Evolutionary conservation across 2,329 filamentous ascomycete species (phyloP), one percentile per base, ranked within the genome.

Genomic region (Aspergillus tamarii): DNA sequence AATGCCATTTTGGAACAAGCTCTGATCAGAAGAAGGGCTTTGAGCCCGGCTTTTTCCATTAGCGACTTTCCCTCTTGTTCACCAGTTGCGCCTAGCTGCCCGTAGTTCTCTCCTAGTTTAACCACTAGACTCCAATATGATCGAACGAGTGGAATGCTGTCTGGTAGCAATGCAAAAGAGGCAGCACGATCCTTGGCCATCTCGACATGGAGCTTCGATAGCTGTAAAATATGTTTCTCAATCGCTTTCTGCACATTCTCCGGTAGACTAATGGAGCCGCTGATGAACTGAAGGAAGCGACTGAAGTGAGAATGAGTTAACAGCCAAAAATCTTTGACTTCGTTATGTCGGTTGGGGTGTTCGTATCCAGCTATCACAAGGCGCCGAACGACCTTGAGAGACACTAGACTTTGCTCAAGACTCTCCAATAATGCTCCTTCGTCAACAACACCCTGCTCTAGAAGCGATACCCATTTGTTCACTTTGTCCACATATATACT

Each of bases 131-230:
- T 86, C 94, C 95, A 98, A 77, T 98, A 98, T 19, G 91, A 89
- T 68, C 87, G 88, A 2, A 92, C 89, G 28, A 98, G 86, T 19
- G 88, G 84, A 19, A 96, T 81, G 2, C 92, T 93, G 71, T 92
- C 89, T 2, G 93, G 92, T 8, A 99, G 84, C 14, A 92, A 83
- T 0, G 90, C 89, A 77, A 97, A 98, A 60, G 93, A 91, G 4
- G 91, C 89, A 1, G 94, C 89, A 75, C 97, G 93, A 6, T 84
- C 81, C 57, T 88, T 87, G 1, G 92, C 88, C 89, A 98, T 94
- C 61, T 93, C 89, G 45, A 96, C 84, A 75, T 98, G 95, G 3
- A 99, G 82, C 78, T 98, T 99, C 4, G 94, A 89, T 57, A 98
- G 89, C 74, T 98, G 94, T 48, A 97, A 80, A 2, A 97, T 83